phyloP scores from a whole-genome alignment of 2,329 filamentous ascomycete species.

The Fusarium clavum region DNA sequence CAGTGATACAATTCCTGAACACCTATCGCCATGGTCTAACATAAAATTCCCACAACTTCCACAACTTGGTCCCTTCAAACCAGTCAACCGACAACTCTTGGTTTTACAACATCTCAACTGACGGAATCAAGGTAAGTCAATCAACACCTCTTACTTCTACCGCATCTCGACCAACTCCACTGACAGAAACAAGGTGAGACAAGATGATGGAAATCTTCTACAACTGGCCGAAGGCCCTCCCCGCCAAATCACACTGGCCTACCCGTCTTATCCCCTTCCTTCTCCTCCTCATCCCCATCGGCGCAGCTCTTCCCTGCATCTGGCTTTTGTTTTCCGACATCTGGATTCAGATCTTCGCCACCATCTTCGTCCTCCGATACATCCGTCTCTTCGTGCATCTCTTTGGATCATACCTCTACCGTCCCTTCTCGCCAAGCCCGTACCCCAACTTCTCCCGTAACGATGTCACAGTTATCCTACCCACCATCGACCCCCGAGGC shows the following conservation, averaged over 20 bases:
- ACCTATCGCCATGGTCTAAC: background rate
- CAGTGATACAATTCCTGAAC: background rate
- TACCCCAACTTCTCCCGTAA: constrained; percentile 49
- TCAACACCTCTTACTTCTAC: background rate
- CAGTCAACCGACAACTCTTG: background rate
- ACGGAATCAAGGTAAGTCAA: background rate
- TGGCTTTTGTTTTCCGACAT: constrained; percentile 33
- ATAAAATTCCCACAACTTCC: background rate
- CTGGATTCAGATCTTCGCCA: constrained; percentile 38
- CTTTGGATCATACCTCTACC: constrained; percentile 56
- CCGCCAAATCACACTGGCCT: background rate
- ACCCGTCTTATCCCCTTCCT: constrained; percentile 12
- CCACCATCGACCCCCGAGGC: constrained; percentile 60
- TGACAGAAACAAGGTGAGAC: background rate
- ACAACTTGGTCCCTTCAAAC: background rate
- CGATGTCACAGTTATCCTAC: constrained; percentile 64
- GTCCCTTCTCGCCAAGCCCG: constrained; percentile 44
- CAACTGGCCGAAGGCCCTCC: background rate
- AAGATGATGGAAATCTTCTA: background rate
- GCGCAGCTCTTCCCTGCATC: background rate
- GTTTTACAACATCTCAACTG: background rate
- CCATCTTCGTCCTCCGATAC: constrained; percentile 56
- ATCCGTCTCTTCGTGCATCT: constrained; percentile 58
- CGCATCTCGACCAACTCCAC: background rate
- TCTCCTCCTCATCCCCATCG: background rate